Base-by-base conservation (phyloP, 2,329 filamentous ascomycete species). In the Fusarium beomiforme region DNA sequence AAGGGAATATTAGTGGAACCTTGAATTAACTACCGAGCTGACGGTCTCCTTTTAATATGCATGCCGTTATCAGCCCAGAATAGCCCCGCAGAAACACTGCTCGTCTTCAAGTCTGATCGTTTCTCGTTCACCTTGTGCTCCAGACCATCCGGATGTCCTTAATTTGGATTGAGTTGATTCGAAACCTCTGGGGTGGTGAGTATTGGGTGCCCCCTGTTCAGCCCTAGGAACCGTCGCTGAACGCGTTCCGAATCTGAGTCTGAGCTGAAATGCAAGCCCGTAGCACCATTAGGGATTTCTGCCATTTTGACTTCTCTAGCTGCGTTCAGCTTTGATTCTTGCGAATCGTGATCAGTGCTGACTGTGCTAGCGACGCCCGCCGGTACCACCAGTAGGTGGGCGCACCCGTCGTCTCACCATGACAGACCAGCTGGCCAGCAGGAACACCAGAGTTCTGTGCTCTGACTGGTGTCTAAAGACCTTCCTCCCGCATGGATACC, bases 361-460 rank as follows among this genome's bases (percentile, higher is more conserved):
- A 39, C 39, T 60, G 55, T 46, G 19, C 71, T 70, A 76, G 67
- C 50, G 55, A 73, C 67, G 62, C 64, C 64, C 66, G 62, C 64
- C 60, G 21, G 69, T 74, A 56, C 64, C 51, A 72, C 74, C 58
- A 67, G 60, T 37, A 61, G 60, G 50, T 53, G 54, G 64, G 65
- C 57, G 61, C 59, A 46, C 59, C 65, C 57, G 62, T 69, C 63
- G 70, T 76, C 69, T 73, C 71, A 74, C 70, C 73, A 75, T 69
- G 12, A 69, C 58, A 34, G 34, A 55, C 53, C 34, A 50, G 44
- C 61, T 64, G 44, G 61, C 68, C 49, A 71, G 64, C 71, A 72
- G 67, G 63, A 67, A 70, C 64, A 46, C 59, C 57, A 55, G 58
- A 57, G 24, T 59, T 36, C 44, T 54, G 44, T 43, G 33, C 26